These are phyloP conservation scores for Saccharomycopsis lassenensis DNA, from an alignment of 805 yeast genomes.

Conservation along the genomic window DNA sequence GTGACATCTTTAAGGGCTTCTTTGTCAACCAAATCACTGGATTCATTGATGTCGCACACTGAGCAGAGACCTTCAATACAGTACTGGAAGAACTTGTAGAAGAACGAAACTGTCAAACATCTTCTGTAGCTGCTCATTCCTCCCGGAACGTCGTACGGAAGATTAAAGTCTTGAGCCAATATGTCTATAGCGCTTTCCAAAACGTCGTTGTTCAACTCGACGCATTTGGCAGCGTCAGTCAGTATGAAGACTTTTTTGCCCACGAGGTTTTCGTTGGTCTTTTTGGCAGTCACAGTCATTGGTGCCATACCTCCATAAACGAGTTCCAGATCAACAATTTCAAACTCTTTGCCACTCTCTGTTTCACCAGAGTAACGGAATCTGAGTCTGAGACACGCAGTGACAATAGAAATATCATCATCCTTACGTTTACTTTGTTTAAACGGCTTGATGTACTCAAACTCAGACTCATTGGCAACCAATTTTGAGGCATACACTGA, in stretches of 20 bases:
- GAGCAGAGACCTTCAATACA: slow-evolving; percentile 19
- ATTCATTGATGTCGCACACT: neutral
- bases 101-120: slow-evolving; percentile 34
- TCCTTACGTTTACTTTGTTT: slow-evolving; percentile 40
- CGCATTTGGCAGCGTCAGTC: slow-evolving; percentile 1
- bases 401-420: slow-evolving; percentile 40
- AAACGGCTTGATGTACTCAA: slow-evolving; percentile 30
- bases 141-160: slow-evolving; percentile 36
- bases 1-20: slow-evolving; percentile 28
- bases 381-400: slow-evolving; percentile 29
- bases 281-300: slow-evolving; percentile 30
- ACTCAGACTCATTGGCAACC: slow-evolving; percentile 8
- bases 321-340: slow-evolving; percentile 21
- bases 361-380: slow-evolving; percentile 19
- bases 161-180: slow-evolving; percentile 27
- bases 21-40: slow-evolving; percentile 21
- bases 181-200: slow-evolving; percentile 25
- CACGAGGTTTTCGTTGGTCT: slow-evolving; percentile 21
- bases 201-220: slow-evolving; percentile 16
- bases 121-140: slow-evolving; percentile 38
- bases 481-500: slow-evolving; percentile 18
- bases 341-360: slow-evolving; percentile 8
- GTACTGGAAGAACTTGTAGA: slow-evolving; percentile 32
- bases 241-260: slow-evolving; percentile 9
- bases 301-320: slow-evolving; percentile 42